Evolutionary conservation across 164 flowering plant genomes (phyloP), one percentile per base, ranked within the genome.

Genomic region (Sextonia rubra): DNA sequence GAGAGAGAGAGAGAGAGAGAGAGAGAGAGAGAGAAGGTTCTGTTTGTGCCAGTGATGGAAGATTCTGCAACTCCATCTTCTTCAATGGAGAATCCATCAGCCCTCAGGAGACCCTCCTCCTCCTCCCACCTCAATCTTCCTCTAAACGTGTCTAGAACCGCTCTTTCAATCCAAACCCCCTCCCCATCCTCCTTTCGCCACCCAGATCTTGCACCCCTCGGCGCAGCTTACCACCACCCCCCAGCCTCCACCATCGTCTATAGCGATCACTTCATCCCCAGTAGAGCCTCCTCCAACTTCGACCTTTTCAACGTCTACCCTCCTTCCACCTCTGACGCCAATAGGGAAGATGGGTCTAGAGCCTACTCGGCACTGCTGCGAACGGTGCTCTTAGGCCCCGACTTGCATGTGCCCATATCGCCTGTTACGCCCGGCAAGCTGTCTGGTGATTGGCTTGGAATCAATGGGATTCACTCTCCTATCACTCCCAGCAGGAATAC

Each of bases 311-410:
- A n/a, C n/a, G n/a, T n/a, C n/a, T n/a, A n/a, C n/a, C n/a, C n/a
- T n/a, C n/a, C n/a, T n/a, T n/a, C n/a, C n/a, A n/a, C n/a, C n/a
- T 66, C 86, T 11, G 48, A 82, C 7, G 32, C 75, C 0, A 81
- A 80, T 3, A 61, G 80, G 17, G 92, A 88, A 48, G 91, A 90
- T 18, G 82, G 77, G 15, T 76, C 95, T 11, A 77, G 86, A 30
- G 70, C 91, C 8, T 93, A 93, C 71, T 76, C 83, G 0, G 71
- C 86, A 3, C 82, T 92, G 2, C 74, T 96, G 69, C 79, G 82
- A 26, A 75, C 86, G 0, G 97, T 91, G 0, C 74, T 93, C 23
- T 91, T 93, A 55, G 98, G 98, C 1, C 86, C 91, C 0, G 86
- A 87, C 18, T 76, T 79, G 2, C 83, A 76, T 0, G 77, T 66